Evolutionary conservation across 1,139 yeast species (phyloP).

Genomic region (Blastobotrys elegans): DNA sequence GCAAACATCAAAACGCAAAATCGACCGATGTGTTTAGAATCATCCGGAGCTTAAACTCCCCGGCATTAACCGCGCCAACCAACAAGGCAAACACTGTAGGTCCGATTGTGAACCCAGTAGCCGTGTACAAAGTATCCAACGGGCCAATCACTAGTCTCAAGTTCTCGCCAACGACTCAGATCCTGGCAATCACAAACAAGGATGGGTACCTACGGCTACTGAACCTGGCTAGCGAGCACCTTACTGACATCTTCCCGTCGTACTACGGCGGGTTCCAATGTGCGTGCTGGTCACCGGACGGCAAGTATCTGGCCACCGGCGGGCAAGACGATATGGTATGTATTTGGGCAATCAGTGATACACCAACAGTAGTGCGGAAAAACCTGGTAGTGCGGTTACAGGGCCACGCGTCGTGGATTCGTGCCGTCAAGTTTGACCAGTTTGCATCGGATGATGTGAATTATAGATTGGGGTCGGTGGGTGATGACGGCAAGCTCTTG

Average conservation of each 20-base stretch:
- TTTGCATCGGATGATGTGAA: constrained; percentile 33
- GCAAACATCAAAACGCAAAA: constrained; percentile 21
- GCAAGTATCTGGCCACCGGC: constrained; percentile 51
- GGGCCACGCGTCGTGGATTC: constrained; percentile 66
- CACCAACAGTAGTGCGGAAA: constrained; percentile 17
- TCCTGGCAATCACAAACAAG: constrained; percentile 52
- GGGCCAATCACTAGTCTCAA: constrained; percentile 50
- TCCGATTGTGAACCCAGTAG: constrained; percentile 41
- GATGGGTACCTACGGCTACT: constrained; percentile 63
- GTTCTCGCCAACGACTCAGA: constrained; percentile 42
- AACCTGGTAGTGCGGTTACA: constrained; percentile 42
- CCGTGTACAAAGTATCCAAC: constrained; percentile 58
- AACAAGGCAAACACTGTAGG: constrained; percentile 5
- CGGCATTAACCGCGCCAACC: constrained; percentile 4
- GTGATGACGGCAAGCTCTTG: constrained; percentile 63
- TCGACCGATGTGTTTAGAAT: constrained; percentile 29
- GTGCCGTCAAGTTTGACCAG: constrained; percentile 44
- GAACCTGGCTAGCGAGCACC: constrained; percentile 44
- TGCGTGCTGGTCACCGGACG: constrained; percentile 60
- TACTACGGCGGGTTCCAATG: constrained; percentile 65
- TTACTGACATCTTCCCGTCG: constrained; percentile 59
- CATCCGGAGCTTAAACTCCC: constrained; percentile 22
- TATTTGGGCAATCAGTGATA: constrained; percentile 30
- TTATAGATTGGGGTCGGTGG: constrained; percentile 62
- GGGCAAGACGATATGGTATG: constrained; percentile 43